phyloP scores from a whole-genome alignment of 2,329 filamentous ascomycete genomes.

The Phaeophleospora eucalypticola region DNA sequence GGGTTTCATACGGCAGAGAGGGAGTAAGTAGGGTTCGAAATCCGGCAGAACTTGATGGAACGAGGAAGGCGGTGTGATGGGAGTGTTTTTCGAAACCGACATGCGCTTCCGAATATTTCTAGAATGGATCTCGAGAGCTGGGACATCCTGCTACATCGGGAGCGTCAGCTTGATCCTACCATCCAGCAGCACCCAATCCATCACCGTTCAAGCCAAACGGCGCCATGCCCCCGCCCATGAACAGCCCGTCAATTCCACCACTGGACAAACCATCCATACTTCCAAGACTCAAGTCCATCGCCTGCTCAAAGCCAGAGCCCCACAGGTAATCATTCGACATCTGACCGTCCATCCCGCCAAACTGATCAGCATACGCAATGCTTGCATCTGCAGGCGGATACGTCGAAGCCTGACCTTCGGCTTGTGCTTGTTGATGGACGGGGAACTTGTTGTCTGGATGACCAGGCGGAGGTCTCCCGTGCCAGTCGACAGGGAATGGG shows the following conservation, averaged over 20 bases:
- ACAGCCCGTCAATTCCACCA: constrained; percentile 31
- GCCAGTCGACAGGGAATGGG: constrained; percentile 21
- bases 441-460: constrained; percentile 19
- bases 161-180: no score
- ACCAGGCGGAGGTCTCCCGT: constrained; percentile 8
- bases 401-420: constrained; percentile 6
- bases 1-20: no score
- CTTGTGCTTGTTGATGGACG: constrained; percentile 6
- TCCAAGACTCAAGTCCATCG: constrained; percentile 34
- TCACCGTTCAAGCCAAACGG: constrained; percentile 24
- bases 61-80: no score
- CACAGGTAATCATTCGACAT: constrained; percentile 26
- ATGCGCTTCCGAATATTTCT: no score
- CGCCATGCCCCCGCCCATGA: constrained; percentile 29
- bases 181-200: constrained; percentile 5
- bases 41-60: no score
- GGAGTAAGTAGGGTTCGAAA: no score
- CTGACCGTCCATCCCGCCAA: constrained; percentile 9
- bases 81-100: no score
- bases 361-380: constrained; percentile 5
- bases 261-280: constrained; percentile 31
- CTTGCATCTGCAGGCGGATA: constrained; percentile 8
- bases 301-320: constrained; percentile 35
- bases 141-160: no score
- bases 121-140: no score